phyloP scores from a whole-genome alignment of 1,284 basidiomycete genomes.

The Boletellus deceptivus region DNA sequence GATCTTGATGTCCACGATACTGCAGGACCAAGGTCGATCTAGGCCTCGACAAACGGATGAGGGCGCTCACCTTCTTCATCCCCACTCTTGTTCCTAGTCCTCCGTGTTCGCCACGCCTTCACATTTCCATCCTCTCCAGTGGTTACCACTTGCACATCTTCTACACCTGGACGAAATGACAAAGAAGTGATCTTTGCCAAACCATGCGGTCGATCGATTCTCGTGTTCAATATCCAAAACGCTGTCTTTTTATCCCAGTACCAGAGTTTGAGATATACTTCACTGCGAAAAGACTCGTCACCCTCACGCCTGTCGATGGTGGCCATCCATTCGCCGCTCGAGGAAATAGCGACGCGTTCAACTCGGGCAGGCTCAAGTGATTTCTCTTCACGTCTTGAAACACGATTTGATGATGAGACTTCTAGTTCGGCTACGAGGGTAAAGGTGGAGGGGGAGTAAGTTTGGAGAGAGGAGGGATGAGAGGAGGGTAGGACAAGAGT shows the following conservation, averaged over 20 bases:
- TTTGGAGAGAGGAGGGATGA: conserved; percentile 92
- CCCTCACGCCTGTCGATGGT: conserved; percentile 81
- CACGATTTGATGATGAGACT: conserved; percentile 89
- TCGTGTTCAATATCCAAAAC: conserved; percentile 80
- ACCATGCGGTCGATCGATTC: conserved; percentile 89
- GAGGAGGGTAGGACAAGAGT: conserved; percentile 88
- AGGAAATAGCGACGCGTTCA: conserved; percentile 66
- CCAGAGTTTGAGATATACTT: conserved; percentile 91
- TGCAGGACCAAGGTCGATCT: conserved; percentile 31
- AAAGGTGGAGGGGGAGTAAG: conserved; percentile 76
- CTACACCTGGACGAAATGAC: conserved; percentile 59
- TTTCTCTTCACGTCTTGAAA: conserved; percentile 82
- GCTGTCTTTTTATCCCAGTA: conserved; percentile 65
- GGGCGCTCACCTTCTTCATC: conserved; percentile 45
- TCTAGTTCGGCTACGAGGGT: conserved; percentile 85
- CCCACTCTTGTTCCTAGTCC: conserved; percentile 42
- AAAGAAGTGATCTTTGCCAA: conserved; percentile 62
- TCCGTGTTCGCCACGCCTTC: conserved; percentile 69
- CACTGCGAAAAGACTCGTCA: conserved; percentile 59
- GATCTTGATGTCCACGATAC: conserved; percentile 80
- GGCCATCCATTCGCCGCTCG: conserved; percentile 87
- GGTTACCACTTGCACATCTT: conserved; percentile 51
- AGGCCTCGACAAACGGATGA: not conserved
- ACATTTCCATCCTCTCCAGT: conserved; percentile 67
- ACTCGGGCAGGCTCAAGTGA: conserved; percentile 78